Conservation (phyloP, 2,329 filamentous ascomycete species). For the Pseudogymnoascus sp. region DNA sequence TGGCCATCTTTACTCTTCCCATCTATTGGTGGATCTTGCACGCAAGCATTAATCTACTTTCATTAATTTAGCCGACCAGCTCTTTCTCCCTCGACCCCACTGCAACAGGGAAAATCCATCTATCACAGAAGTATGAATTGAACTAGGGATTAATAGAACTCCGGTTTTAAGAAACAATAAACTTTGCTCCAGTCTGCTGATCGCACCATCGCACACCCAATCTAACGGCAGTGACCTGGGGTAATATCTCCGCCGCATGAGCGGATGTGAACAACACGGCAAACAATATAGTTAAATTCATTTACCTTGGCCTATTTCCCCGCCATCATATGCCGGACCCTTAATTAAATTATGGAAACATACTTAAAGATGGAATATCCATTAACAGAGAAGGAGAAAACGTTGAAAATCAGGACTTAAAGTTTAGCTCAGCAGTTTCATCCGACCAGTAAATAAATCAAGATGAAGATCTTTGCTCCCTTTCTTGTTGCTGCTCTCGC, state of each 20-base stretch:
- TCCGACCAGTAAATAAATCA: background rate
- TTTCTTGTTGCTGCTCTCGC: slow-evolving; percentile 20
- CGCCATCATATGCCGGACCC: background rate
- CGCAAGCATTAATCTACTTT: background rate
- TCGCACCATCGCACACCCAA: background rate
- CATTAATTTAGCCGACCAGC: background rate
- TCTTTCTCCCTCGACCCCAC: background rate
- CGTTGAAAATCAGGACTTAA: background rate
- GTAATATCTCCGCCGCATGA: slow-evolving; percentile 1
- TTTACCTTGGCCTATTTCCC: background rate
- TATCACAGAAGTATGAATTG: slow-evolving; percentile 27
- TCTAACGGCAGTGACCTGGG: background rate
- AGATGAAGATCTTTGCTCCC: slow-evolving; percentile 17
- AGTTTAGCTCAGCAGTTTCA: background rate
- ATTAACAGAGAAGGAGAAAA: background rate
- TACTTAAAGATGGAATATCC: background rate
- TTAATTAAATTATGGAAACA: background rate
- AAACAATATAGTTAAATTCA: slow-evolving; percentile 4
- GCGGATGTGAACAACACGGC: background rate
- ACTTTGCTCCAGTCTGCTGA: background rate
- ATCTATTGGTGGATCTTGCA: slow-evolving; percentile 5
- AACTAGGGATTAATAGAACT: slow-evolving; percentile 17
- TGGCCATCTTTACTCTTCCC: background rate
- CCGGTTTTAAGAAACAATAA: background rate
- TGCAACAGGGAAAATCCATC: slow-evolving; percentile 18